Evolutionary conservation across 2,329 filamentous ascomycete genomes (phyloP).

Genomic region (Cytospora piceae): DNA sequence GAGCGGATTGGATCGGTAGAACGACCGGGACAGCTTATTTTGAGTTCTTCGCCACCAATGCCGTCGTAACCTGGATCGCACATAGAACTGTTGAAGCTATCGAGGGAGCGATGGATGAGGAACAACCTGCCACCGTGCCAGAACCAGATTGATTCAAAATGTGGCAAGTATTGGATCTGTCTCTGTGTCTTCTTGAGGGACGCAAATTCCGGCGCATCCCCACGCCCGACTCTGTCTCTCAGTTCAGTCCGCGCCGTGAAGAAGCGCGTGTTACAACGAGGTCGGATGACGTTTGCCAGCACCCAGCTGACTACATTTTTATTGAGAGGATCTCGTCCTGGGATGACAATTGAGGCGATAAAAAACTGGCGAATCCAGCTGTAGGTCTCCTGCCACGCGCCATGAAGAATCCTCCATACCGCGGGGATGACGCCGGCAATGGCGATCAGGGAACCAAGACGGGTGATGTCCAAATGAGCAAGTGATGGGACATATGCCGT

Average conservation of each 20-base stretch:
- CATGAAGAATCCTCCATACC: conserved; percentile 44
- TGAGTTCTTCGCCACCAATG: conserved; percentile 50
- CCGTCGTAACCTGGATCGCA: conserved; percentile 50
- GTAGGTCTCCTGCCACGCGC: conserved; percentile 44
- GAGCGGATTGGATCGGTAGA: conserved; percentile 53
- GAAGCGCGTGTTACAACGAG: conserved; percentile 43
- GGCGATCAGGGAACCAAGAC: conserved; percentile 49
- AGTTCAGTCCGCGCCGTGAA: conserved; percentile 50
- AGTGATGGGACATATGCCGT: conserved; percentile 23
- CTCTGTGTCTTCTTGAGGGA: conserved; percentile 47
- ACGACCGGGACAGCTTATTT: conserved; percentile 54
- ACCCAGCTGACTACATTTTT: conserved; percentile 51
- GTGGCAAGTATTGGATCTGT: conserved; percentile 49
- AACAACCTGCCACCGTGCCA: conserved; percentile 52
- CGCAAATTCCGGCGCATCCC: conserved; percentile 36
- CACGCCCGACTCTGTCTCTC: conserved; percentile 41
- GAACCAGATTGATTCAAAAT: conserved; percentile 53
- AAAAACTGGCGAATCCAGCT: conserved; percentile 48
- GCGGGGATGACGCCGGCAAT: conserved; percentile 48
- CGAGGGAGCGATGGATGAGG: conserved; percentile 47
- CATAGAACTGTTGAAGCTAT: conserved; percentile 43
- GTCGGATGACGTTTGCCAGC: conserved; percentile 43
- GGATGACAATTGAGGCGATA: conserved; percentile 48
- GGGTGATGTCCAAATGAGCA: conserved; percentile 45
- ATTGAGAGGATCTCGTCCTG: conserved; percentile 50